Percentiles rank a stretch among this genome's conserved stretches.
phyloP scores from a whole-genome alignment of 2,329 filamentous ascomycete genomes.

The Neofusicoccum cordaticola region DNA sequence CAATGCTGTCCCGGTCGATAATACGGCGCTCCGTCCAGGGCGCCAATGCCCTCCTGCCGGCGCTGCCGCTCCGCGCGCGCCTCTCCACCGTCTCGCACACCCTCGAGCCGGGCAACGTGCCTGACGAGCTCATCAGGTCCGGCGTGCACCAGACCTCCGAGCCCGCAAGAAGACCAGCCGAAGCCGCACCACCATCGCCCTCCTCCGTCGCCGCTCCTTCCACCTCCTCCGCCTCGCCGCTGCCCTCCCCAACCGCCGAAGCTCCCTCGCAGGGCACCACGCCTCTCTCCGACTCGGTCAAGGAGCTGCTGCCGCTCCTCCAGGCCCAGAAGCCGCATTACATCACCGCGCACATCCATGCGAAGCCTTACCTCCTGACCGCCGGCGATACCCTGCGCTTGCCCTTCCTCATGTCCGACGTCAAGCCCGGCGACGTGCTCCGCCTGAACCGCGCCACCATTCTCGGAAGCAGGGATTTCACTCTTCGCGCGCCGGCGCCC shows the following conservation, averaged over 20 bases:
- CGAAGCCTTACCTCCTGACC: conserved; percentile 75
- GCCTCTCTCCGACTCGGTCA: conserved; percentile 55
- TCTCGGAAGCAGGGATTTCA: conserved; percentile 86
- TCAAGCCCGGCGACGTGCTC: conserved; percentile 74
- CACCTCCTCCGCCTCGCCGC: conserved; percentile 23
- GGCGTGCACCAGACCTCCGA: conserved; percentile 36
- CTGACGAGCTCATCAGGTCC: conserved; percentile 47
- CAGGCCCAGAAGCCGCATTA: conserved; percentile 73
- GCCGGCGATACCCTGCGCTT: conserved; percentile 48
- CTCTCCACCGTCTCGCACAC: conserved; percentile 39
- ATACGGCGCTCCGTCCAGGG: conserved; percentile 64
- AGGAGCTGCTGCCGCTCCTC: conserved; percentile 66
- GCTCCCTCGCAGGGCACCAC: conserved; percentile 34
- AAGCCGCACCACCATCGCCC: conserved; percentile 20
- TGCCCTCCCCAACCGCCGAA: conserved; percentile 26
- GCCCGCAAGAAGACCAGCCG: conserved; percentile 19
- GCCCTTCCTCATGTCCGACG: conserved; percentile 49
- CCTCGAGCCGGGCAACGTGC: conserved; percentile 36
- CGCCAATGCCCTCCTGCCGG: conserved; percentile 53
- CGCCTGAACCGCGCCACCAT: conserved; percentile 81
- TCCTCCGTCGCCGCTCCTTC: conserved; percentile 20
- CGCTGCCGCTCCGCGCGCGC: conserved; percentile 51
- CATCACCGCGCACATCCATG: conserved; percentile 76
- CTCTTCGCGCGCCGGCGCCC: conserved; percentile 59
- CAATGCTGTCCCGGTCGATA: conserved; percentile 52